These are phyloP conservation scores for Pyrenophora graminea DNA, from an alignment of 2,329 filamentous ascomycete genomes.

Conservation along the genomic window DNA sequence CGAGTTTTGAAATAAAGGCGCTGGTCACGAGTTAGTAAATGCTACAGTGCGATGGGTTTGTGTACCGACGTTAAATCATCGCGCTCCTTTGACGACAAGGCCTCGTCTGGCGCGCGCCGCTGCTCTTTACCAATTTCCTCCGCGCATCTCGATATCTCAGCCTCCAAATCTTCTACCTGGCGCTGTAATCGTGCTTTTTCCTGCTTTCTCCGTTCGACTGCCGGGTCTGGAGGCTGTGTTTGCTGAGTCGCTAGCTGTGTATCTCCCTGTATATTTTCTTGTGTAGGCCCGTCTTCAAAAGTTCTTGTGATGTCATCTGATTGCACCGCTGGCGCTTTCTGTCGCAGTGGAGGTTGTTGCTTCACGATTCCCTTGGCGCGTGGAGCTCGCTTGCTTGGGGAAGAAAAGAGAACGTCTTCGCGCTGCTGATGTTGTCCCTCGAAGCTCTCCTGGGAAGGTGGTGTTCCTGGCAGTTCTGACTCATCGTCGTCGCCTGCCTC, in stretches of 20 bases:
- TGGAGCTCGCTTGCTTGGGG: constrained; percentile 38
- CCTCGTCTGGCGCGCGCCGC: constrained; percentile 18
- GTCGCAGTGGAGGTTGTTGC: constrained; percentile 20
- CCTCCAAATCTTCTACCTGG: constrained; percentile 38
- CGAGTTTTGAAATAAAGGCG: constrained; percentile 31
- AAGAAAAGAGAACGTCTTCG: constrained; percentile 34
- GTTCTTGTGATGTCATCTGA: constrained; percentile 14
- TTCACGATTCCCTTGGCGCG: constrained; percentile 21
- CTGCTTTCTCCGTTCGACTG: constrained; percentile 34
- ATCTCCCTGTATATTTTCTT: constrained; percentile 3
- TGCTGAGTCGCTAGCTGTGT: background rate
- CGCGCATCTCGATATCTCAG: constrained; percentile 36
- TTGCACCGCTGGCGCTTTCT: constrained; percentile 21
- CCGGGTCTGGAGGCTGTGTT: constrained; percentile 25
- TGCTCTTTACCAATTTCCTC: constrained; percentile 35
- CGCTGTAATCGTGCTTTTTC: constrained; percentile 36
- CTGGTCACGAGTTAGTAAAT: constrained; percentile 20
- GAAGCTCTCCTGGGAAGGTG: constrained; percentile 15
- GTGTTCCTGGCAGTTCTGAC: constrained; percentile 27
- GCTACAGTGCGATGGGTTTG: background rate
- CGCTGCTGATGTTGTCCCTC: constrained; percentile 27
- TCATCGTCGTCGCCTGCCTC: constrained; percentile 10
- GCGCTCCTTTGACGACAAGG: constrained; percentile 25
- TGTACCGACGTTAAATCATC: constrained; percentile 30
- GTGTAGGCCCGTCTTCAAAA: constrained; percentile 13